Evolutionary conservation across 371 early-diverging fungal genomes (phyloP).

Genomic region (Mucor indicus): DNA sequence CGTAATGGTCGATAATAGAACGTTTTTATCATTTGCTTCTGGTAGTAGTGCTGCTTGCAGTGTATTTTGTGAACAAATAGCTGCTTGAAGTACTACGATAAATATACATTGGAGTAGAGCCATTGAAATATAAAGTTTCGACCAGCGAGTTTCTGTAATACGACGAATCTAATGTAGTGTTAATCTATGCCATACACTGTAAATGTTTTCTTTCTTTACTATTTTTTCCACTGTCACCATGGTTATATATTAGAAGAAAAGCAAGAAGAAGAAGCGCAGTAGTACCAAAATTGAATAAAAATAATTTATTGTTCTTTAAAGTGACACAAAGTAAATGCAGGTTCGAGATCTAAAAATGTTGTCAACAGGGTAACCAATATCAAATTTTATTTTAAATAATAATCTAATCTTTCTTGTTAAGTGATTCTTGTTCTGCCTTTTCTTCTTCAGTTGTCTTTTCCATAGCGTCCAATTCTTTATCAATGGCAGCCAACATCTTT

Average conservation of each 20-base stretch:
- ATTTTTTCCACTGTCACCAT: too few relatives aligned
- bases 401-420: background rate
- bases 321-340: too few relatives aligned
- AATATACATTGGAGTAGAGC: conserved; percentile 21
- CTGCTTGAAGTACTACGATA: conserved; percentile 20
- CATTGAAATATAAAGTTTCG: conserved; percentile 24
- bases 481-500: conserved; percentile 68
- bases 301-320: too few relatives aligned
- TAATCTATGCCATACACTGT: too few relatives aligned
- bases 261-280: too few relatives aligned
- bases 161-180: conserved; percentile 20
- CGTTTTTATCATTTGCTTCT: background rate
- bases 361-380: too few relatives aligned
- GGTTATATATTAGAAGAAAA: too few relatives aligned
- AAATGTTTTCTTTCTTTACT: too few relatives aligned
- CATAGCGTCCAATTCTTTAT: conserved; percentile 62
- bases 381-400: too few relatives aligned
- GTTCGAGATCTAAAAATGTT: too few relatives aligned
- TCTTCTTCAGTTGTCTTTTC: conserved; percentile 26
- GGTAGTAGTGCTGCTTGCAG: conserved; percentile 16
- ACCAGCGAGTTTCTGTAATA: conserved; percentile 29
- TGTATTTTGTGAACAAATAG: conserved; percentile 22
- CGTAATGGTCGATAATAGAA: conserved; percentile 4
- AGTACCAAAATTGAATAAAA: too few relatives aligned
- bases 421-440: background rate